phyloP scores from a whole-genome alignment of 768 basidiomycete species.

The Hygrophorus pudorinus region DNA sequence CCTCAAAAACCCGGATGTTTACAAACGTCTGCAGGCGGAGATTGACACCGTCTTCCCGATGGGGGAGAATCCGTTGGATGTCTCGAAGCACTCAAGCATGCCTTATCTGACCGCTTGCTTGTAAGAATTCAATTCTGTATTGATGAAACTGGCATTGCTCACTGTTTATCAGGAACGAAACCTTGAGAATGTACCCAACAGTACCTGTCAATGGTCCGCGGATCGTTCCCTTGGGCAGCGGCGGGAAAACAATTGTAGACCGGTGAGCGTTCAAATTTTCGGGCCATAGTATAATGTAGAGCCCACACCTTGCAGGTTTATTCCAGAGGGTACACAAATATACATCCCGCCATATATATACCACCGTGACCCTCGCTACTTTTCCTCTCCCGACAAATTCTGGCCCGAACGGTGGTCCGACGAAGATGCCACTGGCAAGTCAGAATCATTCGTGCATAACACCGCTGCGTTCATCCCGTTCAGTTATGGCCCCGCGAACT shows the following conservation, averaged over 20 bases:
- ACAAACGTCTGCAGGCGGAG: constrained; percentile 29
- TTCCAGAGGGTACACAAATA: constrained; percentile 32
- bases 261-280: no score
- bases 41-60: constrained; percentile 24
- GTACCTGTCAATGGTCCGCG: no score
- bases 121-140: constrained; percentile 10
- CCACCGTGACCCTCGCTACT: constrained; percentile 36
- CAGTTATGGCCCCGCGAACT: constrained; percentile 33
- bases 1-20: constrained; percentile 25
- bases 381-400: constrained; percentile 27
- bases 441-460: constrained; percentile 18
- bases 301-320: constrained; percentile 20
- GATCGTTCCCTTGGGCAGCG: constrained; percentile 19
- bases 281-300: neutral
- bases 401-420: constrained; percentile 35
- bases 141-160: neutral
- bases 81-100: constrained; percentile 16
- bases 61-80: constrained; percentile 15
- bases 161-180: constrained; percentile 29
- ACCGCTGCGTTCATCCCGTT: constrained; percentile 34
- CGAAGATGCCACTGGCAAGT: constrained; percentile 17
- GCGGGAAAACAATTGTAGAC: constrained; percentile 22
- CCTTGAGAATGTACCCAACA: constrained; percentile 34
- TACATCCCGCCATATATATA: constrained; percentile 30
- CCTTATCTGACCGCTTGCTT: no score